These are phyloP conservation scores for Phytophthora pinifolia DNA, from an alignment of 352 stramenopile genomes.

Conservation along the genomic window DNA sequence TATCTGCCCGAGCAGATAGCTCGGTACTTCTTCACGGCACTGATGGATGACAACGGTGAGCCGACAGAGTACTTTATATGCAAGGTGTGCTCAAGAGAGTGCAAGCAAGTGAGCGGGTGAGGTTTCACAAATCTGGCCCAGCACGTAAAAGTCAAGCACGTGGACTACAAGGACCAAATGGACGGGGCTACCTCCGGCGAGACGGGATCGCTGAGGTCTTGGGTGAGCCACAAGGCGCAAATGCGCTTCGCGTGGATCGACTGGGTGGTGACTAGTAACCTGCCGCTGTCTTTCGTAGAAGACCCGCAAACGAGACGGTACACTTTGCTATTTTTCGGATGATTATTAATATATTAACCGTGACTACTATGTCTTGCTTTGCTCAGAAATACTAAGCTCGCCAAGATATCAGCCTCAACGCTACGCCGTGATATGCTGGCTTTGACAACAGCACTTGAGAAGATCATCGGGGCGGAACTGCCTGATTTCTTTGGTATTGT, in stretches of 20 bases:
- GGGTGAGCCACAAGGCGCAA: constrained; percentile 9
- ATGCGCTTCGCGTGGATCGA: constrained; percentile 10
- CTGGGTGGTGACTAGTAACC: constrained; percentile 5
- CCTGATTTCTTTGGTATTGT: neutral
- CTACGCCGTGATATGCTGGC: too few species aligned
- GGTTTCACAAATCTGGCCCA: constrained; percentile 4
- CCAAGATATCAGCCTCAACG: too few species aligned
- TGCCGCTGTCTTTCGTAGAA: constrained; percentile 7
- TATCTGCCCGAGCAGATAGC: too few species aligned
- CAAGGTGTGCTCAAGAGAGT: neutral
- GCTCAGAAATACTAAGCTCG: constrained; percentile 6
- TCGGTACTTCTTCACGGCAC: too few species aligned
- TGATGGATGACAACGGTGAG: constrained; percentile 2
- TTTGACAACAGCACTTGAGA: constrained; percentile 5
- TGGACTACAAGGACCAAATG: constrained; percentile 7
- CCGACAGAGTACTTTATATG: neutral
- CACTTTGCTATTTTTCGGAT: too few species aligned
- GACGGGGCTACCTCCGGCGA: neutral
- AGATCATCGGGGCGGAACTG: constrained; percentile 1
- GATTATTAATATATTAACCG: neutral
- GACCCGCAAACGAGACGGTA: constrained; percentile 4
- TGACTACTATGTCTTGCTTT: neutral
- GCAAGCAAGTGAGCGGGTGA: neutral
- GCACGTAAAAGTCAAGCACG: constrained; percentile 3
- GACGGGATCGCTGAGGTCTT: constrained; percentile 6